phyloP scores from a whole-genome alignment of 2,329 filamentous ascomycete species.

The Trichoderma sp. region DNA sequence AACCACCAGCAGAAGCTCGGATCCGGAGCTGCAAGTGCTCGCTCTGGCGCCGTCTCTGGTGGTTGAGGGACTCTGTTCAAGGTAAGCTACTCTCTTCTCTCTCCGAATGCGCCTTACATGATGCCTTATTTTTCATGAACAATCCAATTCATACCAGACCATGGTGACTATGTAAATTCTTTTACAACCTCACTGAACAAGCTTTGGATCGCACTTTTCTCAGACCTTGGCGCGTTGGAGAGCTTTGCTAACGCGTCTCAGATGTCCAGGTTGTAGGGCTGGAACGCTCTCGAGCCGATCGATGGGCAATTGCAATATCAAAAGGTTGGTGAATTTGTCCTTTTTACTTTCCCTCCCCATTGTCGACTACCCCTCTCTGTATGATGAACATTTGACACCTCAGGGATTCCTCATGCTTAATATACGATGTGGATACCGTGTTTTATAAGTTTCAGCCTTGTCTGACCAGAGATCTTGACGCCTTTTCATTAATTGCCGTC shows the following conservation, averaged over 20 bases:
- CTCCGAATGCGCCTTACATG: slow-evolving; percentile 33
- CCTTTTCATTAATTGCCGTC: slow-evolving; percentile 34
- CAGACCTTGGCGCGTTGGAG: background rate
- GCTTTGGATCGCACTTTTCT: slow-evolving; percentile 32
- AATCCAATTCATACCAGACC: slow-evolving; percentile 65
- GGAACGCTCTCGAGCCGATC: background rate
- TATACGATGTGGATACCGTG: slow-evolving; percentile 64
- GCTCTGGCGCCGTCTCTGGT: slow-evolving; percentile 14
- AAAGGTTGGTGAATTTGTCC: slow-evolving; percentile 51
- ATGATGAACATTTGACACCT: slow-evolving; percentile 66
- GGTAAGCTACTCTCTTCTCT: slow-evolving; percentile 28
- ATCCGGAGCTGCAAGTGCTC: slow-evolving; percentile 33
- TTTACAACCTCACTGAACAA: slow-evolving; percentile 61
- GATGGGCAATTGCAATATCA: slow-evolving; percentile 29
- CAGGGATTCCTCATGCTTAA: slow-evolving; percentile 71
- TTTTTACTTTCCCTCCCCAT: slow-evolving; percentile 14
- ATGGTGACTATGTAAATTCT: slow-evolving; percentile 54
- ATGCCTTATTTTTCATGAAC: slow-evolving; percentile 51
- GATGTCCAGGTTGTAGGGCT: slow-evolving; percentile 3
- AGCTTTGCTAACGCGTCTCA: slow-evolving; percentile 31
- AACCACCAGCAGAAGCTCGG: slow-evolving; percentile 24
- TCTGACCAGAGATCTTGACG: slow-evolving; percentile 54
- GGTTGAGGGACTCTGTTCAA: slow-evolving; percentile 5
- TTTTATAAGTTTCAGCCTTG: slow-evolving; percentile 67
- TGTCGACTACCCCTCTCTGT: slow-evolving; percentile 41